Conservation (phyloP, 2,329 filamentous ascomycete species). For the Penicillium psychrosexuale region DNA sequence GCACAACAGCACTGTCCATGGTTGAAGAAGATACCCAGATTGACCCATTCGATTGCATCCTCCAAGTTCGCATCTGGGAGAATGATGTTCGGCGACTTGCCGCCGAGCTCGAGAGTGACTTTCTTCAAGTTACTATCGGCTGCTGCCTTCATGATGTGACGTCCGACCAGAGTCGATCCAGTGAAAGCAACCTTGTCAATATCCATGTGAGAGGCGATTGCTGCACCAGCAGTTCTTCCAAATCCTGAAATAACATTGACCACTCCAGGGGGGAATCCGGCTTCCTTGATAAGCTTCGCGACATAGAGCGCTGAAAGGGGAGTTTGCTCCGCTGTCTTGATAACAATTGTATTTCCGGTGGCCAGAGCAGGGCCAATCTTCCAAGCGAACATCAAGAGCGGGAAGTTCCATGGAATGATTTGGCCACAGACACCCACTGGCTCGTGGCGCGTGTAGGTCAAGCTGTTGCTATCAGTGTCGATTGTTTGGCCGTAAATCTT, state of each 20-base stretch:
- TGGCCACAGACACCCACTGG: constrained; percentile 71
- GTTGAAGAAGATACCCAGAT: constrained; percentile 53
- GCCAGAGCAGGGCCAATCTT: constrained; percentile 71
- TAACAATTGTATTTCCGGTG: constrained; percentile 58
- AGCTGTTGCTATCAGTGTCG: constrained; percentile 1
- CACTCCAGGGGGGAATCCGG: constrained; percentile 60
- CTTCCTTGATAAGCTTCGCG: constrained; percentile 54
- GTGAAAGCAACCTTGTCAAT: constrained; percentile 63
- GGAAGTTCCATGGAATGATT: constrained; percentile 88
- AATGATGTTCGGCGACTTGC: constrained; percentile 60
- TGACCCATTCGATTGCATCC: constrained; percentile 64
- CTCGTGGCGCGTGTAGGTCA: constrained; percentile 46
- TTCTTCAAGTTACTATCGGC: constrained; percentile 62
- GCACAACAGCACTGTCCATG: constrained; percentile 59
- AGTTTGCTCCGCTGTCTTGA: constrained; percentile 65
- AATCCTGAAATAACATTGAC: constrained; percentile 66
- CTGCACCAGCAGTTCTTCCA: constrained; percentile 71
- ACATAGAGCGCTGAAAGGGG: constrained; percentile 62
- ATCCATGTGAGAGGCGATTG: constrained; percentile 59
- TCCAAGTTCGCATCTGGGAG: constrained; percentile 62
- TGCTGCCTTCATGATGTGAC: constrained; percentile 58
- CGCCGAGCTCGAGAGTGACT: constrained; percentile 62
- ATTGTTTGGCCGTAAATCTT: constrained; percentile 11
- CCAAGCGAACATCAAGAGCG: constrained; percentile 77
- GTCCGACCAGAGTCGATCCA: constrained; percentile 58